phyloP scores from a whole-genome alignment of 202 grass and related monocot genomes.

The Carex sylvatica region DNA sequence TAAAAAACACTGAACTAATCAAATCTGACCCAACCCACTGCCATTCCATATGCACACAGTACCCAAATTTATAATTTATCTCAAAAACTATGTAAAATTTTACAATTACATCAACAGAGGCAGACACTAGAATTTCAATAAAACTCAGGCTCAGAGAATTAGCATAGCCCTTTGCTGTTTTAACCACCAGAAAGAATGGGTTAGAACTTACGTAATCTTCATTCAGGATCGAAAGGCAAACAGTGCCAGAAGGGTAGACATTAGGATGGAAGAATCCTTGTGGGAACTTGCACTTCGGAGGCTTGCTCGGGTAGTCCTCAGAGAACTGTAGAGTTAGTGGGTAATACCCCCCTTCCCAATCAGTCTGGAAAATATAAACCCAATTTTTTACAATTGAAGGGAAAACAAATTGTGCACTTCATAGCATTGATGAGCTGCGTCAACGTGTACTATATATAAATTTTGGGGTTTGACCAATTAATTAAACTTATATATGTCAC shows the following conservation, averaged over 20 bases:
- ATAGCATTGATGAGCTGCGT: not conserved
- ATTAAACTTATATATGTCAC: not conserved
- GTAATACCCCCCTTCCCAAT: slow-evolving; percentile 84
- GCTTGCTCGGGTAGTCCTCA: slow-evolving; percentile 66
- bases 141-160: not conserved
- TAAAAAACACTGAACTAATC: not conserved
- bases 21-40: not conserved
- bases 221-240: slow-evolving; percentile 74
- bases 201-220: slow-evolving; percentile 47
- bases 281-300: slow-evolving; percentile 76
- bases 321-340: slow-evolving; percentile 59
- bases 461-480: not conserved
- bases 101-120: not conserved
- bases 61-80: not conserved
- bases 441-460: not conserved
- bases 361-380: slow-evolving; percentile 51
- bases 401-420: not conserved
- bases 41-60: not conserved
- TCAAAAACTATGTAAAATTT: not conserved
- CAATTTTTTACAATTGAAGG: not conserved
- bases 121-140: not conserved
- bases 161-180: not conserved
- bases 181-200: not conserved
- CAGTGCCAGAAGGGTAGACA: slow-evolving; percentile 48
- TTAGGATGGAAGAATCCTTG: slow-evolving; percentile 73